Evolutionary conservation across 2,329 filamentous ascomycete genomes (phyloP).

Genomic region (Chrysoporthe cubensis): DNA sequence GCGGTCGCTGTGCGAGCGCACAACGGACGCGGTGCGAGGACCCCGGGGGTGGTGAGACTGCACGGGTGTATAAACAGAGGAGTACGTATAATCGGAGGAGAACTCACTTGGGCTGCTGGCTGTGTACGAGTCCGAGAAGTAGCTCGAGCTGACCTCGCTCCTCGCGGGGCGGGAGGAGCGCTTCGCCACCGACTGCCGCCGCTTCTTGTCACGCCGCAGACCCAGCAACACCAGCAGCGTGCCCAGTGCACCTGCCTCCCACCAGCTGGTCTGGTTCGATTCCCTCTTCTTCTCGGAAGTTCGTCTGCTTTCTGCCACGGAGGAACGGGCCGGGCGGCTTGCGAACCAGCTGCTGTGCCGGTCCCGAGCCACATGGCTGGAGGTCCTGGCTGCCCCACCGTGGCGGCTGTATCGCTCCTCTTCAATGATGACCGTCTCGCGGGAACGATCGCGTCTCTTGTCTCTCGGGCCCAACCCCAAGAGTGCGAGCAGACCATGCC

Average conservation of each 20-base stretch:
- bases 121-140: constrained; percentile 59
- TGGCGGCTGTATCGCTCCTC: constrained; percentile 65
- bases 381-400: constrained; percentile 53
- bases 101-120: constrained; percentile 58
- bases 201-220: constrained; percentile 54
- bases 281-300: constrained; percentile 40
- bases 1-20: constrained; percentile 19
- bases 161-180: constrained; percentile 31
- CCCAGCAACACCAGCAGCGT: constrained; percentile 59
- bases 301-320: constrained; percentile 46
- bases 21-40: constrained; percentile 16
- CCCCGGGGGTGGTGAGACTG: constrained; percentile 17
- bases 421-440: constrained; percentile 51
- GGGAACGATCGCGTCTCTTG: constrained; percentile 47
- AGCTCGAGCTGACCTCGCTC: constrained; percentile 54
- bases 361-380: constrained; percentile 40
- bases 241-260: constrained; percentile 57
- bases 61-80: constrained; percentile 27
- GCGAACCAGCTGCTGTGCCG: constrained; percentile 27
- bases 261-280: constrained; percentile 53
- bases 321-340: constrained; percentile 45
- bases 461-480: constrained; percentile 62
- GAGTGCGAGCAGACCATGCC: constrained; percentile 61
- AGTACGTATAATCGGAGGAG: constrained; percentile 28
- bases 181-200: constrained; percentile 45